Evolutionary conservation across 1,284 basidiomycete species (phyloP).

Genomic region (Rhodotorula glutinis): DNA sequence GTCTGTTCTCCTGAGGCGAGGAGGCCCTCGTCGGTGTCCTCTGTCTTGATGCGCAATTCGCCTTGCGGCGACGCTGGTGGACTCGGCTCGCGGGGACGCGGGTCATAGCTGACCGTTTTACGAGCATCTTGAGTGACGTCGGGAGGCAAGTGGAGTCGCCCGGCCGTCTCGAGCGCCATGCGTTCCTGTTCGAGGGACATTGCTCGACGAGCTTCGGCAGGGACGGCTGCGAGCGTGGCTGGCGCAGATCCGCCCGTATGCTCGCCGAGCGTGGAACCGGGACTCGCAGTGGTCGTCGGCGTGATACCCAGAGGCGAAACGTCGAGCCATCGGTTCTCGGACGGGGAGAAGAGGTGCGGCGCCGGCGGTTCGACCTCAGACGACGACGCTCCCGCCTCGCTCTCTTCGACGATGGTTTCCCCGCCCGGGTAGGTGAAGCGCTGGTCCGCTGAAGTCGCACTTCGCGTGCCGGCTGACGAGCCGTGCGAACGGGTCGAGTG

Average conservation of each 20-base stretch:
- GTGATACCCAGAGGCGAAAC: slow-evolving; percentile 5
- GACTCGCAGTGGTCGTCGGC: background rate
- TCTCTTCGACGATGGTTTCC: slow-evolving; percentile 45
- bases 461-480: slow-evolving; percentile 7
- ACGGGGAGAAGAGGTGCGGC: slow-evolving; percentile 12
- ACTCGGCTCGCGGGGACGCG: background rate
- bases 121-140: background rate
- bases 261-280: background rate
- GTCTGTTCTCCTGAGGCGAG: background rate
- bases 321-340: slow-evolving; percentile 22
- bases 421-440: slow-evolving; percentile 35
- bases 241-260: background rate
- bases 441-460: slow-evolving; percentile 13
- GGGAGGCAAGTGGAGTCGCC: slow-evolving; percentile 23
- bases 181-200: slow-evolving; percentile 26
- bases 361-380: background rate
- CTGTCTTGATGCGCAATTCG: background rate
- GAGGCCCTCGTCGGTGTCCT: background rate
- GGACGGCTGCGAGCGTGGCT: slow-evolving; percentile 8
- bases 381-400: slow-evolving; percentile 37
- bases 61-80: background rate
- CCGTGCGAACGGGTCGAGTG: slow-evolving; percentile 19
- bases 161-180: slow-evolving; percentile 20
- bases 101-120: background rate
- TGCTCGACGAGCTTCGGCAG: background rate